Evolutionary conservation across 2,329 filamentous ascomycete genomes (phyloP).

Genomic region (Calonectria pteridis): DNA sequence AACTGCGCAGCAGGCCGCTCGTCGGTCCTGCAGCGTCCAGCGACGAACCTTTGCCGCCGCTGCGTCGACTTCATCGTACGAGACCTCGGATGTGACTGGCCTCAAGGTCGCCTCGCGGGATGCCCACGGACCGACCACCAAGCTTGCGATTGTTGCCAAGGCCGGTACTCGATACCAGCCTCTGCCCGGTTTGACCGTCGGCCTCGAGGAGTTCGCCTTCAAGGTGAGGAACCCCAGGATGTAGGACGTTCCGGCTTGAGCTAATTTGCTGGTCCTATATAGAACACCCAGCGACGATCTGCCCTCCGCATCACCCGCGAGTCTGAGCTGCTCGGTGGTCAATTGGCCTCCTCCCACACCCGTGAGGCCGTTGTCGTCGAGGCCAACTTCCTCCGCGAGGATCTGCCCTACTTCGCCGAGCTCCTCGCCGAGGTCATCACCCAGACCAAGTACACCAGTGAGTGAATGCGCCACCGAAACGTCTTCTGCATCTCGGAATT

Average conservation of each 20-base stretch:
- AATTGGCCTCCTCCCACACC: conserved; percentile 89
- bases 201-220: conserved; percentile 95
- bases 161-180: conserved; percentile 94
- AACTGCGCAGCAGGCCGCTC: conserved; percentile 69
- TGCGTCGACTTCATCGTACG: conserved; percentile 81
- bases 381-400: conserved; percentile 94
- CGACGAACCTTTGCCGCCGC: conserved; percentile 71
- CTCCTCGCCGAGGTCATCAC: conserved; percentile 92
- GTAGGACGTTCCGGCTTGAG: conserved; percentile 46
- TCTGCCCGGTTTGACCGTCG: conserved; percentile 88
- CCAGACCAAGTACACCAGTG: conserved; percentile 86
- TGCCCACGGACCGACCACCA: conserved; percentile 87
- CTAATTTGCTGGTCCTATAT: conserved; percentile 59
- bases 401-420: conserved; percentile 98
- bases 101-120: conserved; percentile 95
- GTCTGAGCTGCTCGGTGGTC: conserved; percentile 92
- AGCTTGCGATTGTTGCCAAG: conserved; percentile 91
- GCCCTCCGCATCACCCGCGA: conserved; percentile 94
- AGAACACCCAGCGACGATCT: conserved; percentile 90
- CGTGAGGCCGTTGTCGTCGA: conserved; percentile 93
- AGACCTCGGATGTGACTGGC: conserved; percentile 86
- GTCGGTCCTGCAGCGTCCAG: conserved; percentile 69
- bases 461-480: conserved; percentile 46
- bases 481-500: conserved; percentile 23
- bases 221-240: conserved; percentile 70